These are phyloP conservation scores for Allomyces arbusculus DNA, from an alignment of 192 early-diverging fungal genomes.

Conservation along the genomic window DNA sequence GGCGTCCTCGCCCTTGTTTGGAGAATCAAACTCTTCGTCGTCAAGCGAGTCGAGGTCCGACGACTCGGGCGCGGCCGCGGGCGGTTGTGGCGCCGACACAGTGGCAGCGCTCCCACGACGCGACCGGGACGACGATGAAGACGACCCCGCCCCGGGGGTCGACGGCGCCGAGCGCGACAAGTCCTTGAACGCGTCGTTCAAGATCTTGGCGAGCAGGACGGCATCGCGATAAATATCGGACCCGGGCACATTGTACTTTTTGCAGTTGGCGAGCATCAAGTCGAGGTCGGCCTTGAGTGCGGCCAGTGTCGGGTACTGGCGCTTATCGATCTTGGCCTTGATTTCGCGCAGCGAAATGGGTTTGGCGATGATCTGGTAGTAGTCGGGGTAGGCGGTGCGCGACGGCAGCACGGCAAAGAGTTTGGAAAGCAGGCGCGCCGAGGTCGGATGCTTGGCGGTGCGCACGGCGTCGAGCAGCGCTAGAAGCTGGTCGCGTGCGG, in stretches of 20 bases:
- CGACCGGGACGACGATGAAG: no score
- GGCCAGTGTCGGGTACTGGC: not conserved
- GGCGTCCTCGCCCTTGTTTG: no score
- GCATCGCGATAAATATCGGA: slow-evolving; percentile 5
- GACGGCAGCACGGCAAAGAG: slow-evolving; percentile 60
- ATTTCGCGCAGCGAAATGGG: slow-evolving; percentile 42
- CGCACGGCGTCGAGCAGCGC: slow-evolving; percentile 11
- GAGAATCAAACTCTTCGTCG: no score
- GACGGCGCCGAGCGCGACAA: no score
- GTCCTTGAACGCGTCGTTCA: no score
- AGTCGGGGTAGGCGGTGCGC: slow-evolving; percentile 71
- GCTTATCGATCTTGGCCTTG: not conserved
- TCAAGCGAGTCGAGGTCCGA: no score
- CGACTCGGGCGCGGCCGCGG: no score
- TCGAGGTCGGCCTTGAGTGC: slow-evolving; percentile 4
- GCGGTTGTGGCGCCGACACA: no score
- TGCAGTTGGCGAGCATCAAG: slow-evolving; percentile 7
- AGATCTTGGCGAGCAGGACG: not conserved
- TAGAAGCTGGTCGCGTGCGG: no score
- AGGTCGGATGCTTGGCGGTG: no score
- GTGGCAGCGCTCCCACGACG: no score
- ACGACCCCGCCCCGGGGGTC: no score
- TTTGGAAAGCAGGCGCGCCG: slow-evolving; percentile 45
- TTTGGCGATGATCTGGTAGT: slow-evolving; percentile 60
- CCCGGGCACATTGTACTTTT: slow-evolving; percentile 7